phyloP scores from a whole-genome alignment of 352 stramenopile genomes.

The Globisporangium acanthophoron region DNA sequence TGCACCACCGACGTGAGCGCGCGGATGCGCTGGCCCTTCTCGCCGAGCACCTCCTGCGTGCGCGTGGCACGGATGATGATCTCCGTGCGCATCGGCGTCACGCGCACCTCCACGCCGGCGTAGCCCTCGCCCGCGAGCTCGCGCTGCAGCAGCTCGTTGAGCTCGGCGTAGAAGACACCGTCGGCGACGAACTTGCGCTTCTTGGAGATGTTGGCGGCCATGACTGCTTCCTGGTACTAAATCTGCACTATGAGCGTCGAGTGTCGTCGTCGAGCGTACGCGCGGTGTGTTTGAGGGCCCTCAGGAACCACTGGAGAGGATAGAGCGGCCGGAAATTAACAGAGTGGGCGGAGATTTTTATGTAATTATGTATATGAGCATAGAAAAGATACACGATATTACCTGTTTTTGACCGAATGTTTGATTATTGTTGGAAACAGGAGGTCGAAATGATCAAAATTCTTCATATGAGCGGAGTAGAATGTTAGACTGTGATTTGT shows the following conservation, averaged over 20 bases:
- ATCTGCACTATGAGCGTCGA: constrained; percentile 8
- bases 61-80: constrained; percentile 99
- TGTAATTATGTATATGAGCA: no score
- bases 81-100: constrained; percentile 98
- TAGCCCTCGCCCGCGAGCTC: constrained; percentile 99
- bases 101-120: constrained; percentile 97
- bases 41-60: constrained; percentile 98
- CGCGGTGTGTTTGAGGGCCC: not conserved
- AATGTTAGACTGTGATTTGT: not conserved
- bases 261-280: not conserved
- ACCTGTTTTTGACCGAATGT: no score
- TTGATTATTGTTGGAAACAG: no score
- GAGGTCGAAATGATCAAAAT: not conserved
- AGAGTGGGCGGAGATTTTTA: no score
- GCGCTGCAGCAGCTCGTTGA: constrained; percentile 98
- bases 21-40: constrained; percentile 99
- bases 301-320: not conserved
- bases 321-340: not conserved
- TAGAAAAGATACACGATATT: not conserved
- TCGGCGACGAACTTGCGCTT: constrained; percentile 99
- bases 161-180: constrained; percentile 99
- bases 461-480: not conserved
- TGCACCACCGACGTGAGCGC: constrained; percentile 99
- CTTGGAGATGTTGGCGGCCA: constrained; percentile 95
- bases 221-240: constrained; percentile 28